phyloP scores from a whole-genome alignment of 192 early-diverging fungal species.

The Coemansia sp. region DNA sequence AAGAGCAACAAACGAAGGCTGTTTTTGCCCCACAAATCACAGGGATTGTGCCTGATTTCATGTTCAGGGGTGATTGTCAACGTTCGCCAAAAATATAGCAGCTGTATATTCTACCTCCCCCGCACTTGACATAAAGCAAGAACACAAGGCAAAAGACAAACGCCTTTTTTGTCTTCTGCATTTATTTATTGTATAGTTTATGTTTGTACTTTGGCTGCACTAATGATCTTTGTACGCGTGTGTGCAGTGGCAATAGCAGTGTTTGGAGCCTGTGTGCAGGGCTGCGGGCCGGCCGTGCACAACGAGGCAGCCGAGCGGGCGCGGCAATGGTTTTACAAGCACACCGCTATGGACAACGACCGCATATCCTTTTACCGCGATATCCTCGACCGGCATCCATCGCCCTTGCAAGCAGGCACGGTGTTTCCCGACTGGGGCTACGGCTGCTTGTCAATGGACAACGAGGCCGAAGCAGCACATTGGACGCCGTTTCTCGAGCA shows the following conservation, averaged over 20 bases:
- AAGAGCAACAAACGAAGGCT: no score
- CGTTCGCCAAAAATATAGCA: no score
- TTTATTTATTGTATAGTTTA: background rate
- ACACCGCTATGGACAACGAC: background rate
- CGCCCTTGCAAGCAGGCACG: constrained; percentile 40
- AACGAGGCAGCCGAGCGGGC: constrained; percentile 54
- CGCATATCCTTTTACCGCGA: constrained; percentile 15
- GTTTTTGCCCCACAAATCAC: no score
- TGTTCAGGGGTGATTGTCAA: no score
- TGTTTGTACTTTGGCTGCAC: background rate
- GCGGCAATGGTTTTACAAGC: constrained; percentile 40
- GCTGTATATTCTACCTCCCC: no score
- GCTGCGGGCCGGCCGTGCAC: constrained; percentile 54
- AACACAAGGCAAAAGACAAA: no score
- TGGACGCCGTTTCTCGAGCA: constrained; percentile 53
- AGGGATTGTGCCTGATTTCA: no score
- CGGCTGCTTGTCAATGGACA: constrained; percentile 53
- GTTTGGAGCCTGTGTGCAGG: constrained; percentile 5
- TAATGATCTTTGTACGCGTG: constrained; percentile 1
- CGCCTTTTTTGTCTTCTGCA: background rate
- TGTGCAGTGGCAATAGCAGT: background rate
- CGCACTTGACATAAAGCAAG: no score
- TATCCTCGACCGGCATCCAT: constrained; percentile 38
- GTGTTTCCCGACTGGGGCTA: constrained; percentile 58
- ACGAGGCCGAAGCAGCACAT: constrained; percentile 49